Conservation (phyloP, 257 asterid genomes). For the Nicotiana knightiana region DNA sequence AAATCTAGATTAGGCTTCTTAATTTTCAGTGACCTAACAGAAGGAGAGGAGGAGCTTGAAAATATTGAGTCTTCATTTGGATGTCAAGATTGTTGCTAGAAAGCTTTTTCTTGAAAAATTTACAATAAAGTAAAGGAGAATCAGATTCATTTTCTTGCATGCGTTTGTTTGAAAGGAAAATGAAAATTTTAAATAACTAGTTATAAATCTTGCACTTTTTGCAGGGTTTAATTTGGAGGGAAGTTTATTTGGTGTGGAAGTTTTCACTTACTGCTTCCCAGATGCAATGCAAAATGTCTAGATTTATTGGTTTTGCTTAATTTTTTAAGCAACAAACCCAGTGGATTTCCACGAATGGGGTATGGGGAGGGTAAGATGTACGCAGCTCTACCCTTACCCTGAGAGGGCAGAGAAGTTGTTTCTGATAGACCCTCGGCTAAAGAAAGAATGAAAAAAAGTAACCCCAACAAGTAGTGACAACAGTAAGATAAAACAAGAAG, state of each 20-base stretch:
- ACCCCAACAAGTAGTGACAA: too few species aligned
- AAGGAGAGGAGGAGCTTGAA: not conserved
- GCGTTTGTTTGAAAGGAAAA: not conserved
- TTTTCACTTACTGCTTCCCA: constrained; percentile 3
- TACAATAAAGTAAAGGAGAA: not conserved
- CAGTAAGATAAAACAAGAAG: too few species aligned
- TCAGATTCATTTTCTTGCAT: not conserved
- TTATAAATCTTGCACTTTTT: not conserved
- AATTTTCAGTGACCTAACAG: not conserved
- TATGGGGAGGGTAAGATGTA: too few species aligned
- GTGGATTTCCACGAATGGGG: too few species aligned
- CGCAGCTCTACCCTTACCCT: too few species aligned
- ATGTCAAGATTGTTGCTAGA: not conserved
- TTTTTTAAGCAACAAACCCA: not conserved
- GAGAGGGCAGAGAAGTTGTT: too few species aligned
- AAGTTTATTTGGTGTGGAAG: not conserved
- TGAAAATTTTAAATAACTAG: not conserved
- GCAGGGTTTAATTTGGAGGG: not conserved
- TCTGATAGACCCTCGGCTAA: too few species aligned
- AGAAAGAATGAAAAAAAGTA: too few species aligned
- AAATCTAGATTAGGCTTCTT: not conserved
- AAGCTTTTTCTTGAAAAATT: not conserved
- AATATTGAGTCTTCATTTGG: not conserved
- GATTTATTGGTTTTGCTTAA: not conserved
- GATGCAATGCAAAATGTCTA: not conserved